Evolutionary conservation across 2,329 filamentous ascomycete species (phyloP), one percentile per base, ranked within the genome.

Genomic region (Aureobasidium sp.): DNA sequence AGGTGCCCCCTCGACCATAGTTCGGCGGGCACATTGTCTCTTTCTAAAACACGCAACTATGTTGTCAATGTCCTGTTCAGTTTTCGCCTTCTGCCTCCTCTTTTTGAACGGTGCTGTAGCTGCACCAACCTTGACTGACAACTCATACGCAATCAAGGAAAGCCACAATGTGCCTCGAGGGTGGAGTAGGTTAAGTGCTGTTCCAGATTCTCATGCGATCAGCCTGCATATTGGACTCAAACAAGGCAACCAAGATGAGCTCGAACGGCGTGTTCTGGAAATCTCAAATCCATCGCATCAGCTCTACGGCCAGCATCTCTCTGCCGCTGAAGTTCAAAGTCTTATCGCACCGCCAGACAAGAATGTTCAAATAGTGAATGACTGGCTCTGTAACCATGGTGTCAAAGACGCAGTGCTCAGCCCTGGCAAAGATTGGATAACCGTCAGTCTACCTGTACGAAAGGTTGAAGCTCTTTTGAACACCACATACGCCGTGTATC

Each of bases 201-300:
- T 29, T 3, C 24, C 22, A 1, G 45, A 48, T 11, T 48, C 22
- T 3, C 45, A 48, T 9, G 12, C 9, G 6, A 77, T 85, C 64
- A 73, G 81, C 37, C 71, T 86, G 49, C 78, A 83, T 53, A 84
- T 85, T 67, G 82, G 80, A 31, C 70, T 86, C 63, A 84, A 80
- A 74, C 83, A 85, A 69, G 74, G 76, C 62, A 79, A 80, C 53
- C 82, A 84, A 62, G 76, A 77, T 22, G 78, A 80, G 65, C 73
- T 85, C 31, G 81, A 84, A 68, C 75, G 76, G 63, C 81, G 83
- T 66, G 73, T 85, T 5, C 74, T 77, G 60, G 77, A 82, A 70
- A 76, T 82, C 33, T 82, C 80, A 12, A 76, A 82, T 64, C 82
- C 82, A 8, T 74, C 72, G 12, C 80, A 84, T 66, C 62, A 69